Percentiles rank a stretch among this genome's conserved stretches.
These are phyloP conservation scores for Tolypocladium tropicale DNA, from an alignment of 2,329 filamentous ascomycete species.

Conservation along the genomic window DNA sequence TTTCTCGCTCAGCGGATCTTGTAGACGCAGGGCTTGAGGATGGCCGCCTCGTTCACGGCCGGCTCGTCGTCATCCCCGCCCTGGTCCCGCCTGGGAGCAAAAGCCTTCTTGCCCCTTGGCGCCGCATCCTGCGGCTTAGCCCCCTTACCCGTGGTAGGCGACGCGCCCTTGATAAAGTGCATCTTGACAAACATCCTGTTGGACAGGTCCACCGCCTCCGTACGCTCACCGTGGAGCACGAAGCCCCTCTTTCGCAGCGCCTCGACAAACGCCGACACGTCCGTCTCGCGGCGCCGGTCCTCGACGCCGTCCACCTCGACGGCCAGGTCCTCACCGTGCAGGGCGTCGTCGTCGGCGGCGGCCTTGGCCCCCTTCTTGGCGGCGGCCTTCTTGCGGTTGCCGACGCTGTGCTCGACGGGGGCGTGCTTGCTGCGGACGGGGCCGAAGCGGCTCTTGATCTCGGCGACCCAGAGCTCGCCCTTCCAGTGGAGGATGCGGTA, in stretches of 20 bases:
- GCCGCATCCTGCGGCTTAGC: slow-evolving; percentile 45
- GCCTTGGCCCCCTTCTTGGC: slow-evolving; percentile 36
- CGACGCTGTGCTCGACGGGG: slow-evolving; percentile 59
- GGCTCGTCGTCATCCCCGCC: slow-evolving; percentile 45
- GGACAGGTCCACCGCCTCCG: slow-evolving; percentile 59
- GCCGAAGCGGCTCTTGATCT: slow-evolving; percentile 86
- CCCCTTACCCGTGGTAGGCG: slow-evolving; percentile 68
- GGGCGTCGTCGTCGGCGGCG: slow-evolving; percentile 35
- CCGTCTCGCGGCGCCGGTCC: slow-evolving; percentile 60
- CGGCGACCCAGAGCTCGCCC: slow-evolving; percentile 92
- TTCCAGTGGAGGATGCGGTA: slow-evolving; percentile 86
- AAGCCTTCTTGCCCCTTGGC: slow-evolving; percentile 46
- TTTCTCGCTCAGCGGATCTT: slow-evolving; percentile 59
- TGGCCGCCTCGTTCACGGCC: slow-evolving; percentile 50
- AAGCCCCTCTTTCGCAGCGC: slow-evolving; percentile 76
- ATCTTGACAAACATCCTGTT: slow-evolving; percentile 99
- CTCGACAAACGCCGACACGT: slow-evolving; percentile 78
- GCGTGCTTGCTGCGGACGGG: slow-evolving; percentile 27
- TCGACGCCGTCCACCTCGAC: slow-evolving; percentile 62
- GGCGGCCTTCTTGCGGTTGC: slow-evolving; percentile 47
- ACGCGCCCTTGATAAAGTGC: slow-evolving; percentile 79
- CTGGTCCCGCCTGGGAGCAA: slow-evolving; percentile 41
- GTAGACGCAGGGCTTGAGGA: slow-evolving; percentile 92
- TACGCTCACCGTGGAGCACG: slow-evolving; percentile 58
- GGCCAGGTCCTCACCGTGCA: slow-evolving; percentile 47